A percentile compares a stretch with the other conserved stretches of the same genome.
phyloP scores from a whole-genome alignment of 164 flowering plant species.

The Tinospora cordifolia region DNA sequence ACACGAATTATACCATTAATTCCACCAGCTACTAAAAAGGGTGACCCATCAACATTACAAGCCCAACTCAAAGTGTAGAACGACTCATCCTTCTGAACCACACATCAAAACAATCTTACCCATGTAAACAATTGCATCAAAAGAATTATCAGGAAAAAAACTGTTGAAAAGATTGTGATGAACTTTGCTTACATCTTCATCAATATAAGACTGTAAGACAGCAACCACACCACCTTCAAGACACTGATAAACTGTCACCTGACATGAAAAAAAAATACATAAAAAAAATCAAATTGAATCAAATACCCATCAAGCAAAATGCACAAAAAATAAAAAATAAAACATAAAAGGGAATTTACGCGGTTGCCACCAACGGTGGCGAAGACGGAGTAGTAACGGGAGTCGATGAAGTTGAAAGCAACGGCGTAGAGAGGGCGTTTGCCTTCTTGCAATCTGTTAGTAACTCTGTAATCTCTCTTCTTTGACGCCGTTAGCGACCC shows the following conservation, averaged over 20 bases:
- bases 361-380: conserved; percentile 92
- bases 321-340: not conserved
- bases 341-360: conserved; percentile 19
- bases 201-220: conserved; percentile 75
- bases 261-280: conserved; percentile 6
- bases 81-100: conserved; percentile 95
- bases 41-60: conserved; percentile 56
- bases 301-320: not conserved
- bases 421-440: conserved; percentile 84
- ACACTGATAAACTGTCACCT: conserved; percentile 92
- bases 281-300: too few relatives aligned
- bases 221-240: conserved; percentile 81
- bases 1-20: conserved; percentile 86
- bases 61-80: conserved; percentile 98
- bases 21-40: conserved; percentile 87
- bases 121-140: conserved; percentile 5
- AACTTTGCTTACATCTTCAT: conserved; percentile 70
- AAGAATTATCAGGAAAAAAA: not conserved
- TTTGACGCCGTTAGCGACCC: conserved; percentile 55
- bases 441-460: conserved; percentile 83
- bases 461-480: conserved; percentile 77
- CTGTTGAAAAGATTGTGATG: not conserved
- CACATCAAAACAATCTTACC: conserved; percentile 23
- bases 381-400: conserved; percentile 79
- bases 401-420: conserved; percentile 89